Evolutionary conservation across 2,329 filamentous ascomycete species (phyloP).

Genomic region (Catunica adiposa): DNA sequence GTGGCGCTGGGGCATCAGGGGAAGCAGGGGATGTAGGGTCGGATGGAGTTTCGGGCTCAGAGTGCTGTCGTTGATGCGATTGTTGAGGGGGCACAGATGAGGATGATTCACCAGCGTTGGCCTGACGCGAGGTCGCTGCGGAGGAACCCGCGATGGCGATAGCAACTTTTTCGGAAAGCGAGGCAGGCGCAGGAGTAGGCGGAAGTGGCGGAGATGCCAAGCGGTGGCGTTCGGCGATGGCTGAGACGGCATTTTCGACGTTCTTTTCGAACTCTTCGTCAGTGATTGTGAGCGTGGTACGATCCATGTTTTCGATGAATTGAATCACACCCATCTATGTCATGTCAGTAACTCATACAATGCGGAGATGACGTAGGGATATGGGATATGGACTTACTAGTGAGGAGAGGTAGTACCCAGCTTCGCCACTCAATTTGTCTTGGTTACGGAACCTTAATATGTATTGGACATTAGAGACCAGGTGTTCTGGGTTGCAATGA

Average conservation of each 20-base stretch:
- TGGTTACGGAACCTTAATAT: conserved; percentile 94
- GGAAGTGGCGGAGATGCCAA: conserved; percentile 29
- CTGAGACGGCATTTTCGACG: conserved; percentile 90
- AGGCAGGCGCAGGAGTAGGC: conserved; percentile 24
- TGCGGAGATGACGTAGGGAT: too few species aligned
- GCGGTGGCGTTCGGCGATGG: conserved; percentile 80
- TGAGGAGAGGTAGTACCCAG: conserved; percentile 93
- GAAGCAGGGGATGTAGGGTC: background rate
- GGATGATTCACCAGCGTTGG: conserved; percentile 3
- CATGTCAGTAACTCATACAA: too few species aligned
- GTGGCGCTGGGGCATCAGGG: conserved; percentile 9
- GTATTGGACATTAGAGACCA: conserved; percentile 96
- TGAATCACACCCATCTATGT: conserved; percentile 74
- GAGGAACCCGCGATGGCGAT: conserved; percentile 43
- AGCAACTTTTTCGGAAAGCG: conserved; percentile 56
- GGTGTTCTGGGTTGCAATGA: conserved; percentile 82
- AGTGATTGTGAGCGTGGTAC: conserved; percentile 79
- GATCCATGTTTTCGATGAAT: conserved; percentile 91
- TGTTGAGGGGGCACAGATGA: background rate
- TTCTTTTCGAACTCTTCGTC: conserved; percentile 92
- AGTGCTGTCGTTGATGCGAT: background rate
- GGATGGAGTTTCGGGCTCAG: background rate
- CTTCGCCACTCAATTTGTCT: conserved; percentile 92
- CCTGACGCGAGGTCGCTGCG: background rate
- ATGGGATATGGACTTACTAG: conserved; percentile 37